These are phyloP conservation scores for Pleoardoris graminearum DNA, from an alignment of 2,329 filamentous ascomycete species.

Conservation along the genomic window DNA sequence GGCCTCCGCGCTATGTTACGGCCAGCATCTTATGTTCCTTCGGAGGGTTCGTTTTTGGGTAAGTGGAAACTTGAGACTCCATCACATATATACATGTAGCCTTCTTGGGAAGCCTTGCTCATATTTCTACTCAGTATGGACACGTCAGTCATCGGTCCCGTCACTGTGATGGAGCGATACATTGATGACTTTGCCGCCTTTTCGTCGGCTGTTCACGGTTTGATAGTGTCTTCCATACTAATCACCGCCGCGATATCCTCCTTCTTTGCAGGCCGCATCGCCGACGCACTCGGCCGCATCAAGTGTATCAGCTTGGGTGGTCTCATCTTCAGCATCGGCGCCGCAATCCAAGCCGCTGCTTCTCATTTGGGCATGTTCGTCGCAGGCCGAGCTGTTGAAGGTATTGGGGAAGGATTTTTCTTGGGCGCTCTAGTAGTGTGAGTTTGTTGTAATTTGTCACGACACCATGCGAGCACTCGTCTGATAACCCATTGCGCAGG, in stretches of 20 bases:
- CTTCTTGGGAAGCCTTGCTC: no score
- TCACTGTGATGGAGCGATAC: constrained; percentile 62
- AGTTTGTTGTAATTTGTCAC: no score
- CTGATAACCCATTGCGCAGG: no score
- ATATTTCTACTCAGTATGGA: constrained; percentile 44
- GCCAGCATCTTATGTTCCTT: no score
- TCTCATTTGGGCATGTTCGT: constrained; percentile 57
- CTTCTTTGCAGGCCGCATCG: constrained; percentile 60
- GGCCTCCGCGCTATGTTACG: no score
- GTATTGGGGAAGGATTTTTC: constrained; percentile 61
- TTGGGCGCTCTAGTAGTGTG: constrained; percentile 57
- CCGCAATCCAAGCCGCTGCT: constrained; percentile 56
- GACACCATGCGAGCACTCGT: no score
- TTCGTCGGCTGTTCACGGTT: constrained; percentile 58
- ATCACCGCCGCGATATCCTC: constrained; percentile 59
- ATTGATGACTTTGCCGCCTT: constrained; percentile 54
- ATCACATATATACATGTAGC: no score
- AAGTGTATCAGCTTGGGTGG: constrained; percentile 55
- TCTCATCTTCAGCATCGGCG: constrained; percentile 58
- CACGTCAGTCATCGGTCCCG: constrained; percentile 62
- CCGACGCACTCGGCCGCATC: constrained; percentile 58
- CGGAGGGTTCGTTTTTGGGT: no score
- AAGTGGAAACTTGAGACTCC: no score
- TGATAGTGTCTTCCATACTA: constrained; percentile 63
- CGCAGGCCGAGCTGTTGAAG: constrained; percentile 58